Base-by-base conservation (phyloP, 768 basidiomycete species). In the Pholiota molesta region DNA sequence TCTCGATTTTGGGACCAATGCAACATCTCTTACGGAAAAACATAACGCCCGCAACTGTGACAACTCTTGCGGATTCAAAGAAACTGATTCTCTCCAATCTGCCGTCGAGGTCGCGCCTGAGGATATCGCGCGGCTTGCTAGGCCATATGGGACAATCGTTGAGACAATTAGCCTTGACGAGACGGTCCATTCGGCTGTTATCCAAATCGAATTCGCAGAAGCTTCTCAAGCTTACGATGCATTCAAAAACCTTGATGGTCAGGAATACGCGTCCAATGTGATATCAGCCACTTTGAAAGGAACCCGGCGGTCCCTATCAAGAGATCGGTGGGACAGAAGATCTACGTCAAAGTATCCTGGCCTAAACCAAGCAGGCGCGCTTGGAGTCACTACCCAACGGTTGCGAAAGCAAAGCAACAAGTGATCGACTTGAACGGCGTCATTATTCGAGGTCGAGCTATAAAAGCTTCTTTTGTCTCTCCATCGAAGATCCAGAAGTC, bases 351-450 rank as follows among this genome's bases (percentile, higher is more conserved):
- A 61, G 55, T 86, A 5, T 73, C 70, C 28, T 85, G 83, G 82
- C 77, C 77, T 39, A 74, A 79, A 10, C 79, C 85, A 0, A 73
- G 70, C 55, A 65, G 70, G 28, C 71, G 71, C 8, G 84, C 80
- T 5, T 87, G 82, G 80, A 76, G 75, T 21, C 78, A 78, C 62
- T 88, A 84, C 66, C 26, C 70, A 5, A 75, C 75, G 2, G 71
- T 83, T 39, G 70, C 74, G 2, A 63, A 63, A n/a, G 85, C 84
- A 2, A 83, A 81, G 61, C 55, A 69, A 11, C 77, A 79, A 52
- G 80, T 75, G 6, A 65, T 65, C n/a, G 73, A 72, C 26, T 69
- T 86, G 4, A 65, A 83, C 53, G 79, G 77, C 1, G 65, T 65
- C 42, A 64, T 70, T 10, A 68, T 85, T 63, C 70, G 77, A 14